Base-by-base conservation (phyloP, 2,329 filamentous ascomycete species). In the Ceratocystis colombiana region DNA sequence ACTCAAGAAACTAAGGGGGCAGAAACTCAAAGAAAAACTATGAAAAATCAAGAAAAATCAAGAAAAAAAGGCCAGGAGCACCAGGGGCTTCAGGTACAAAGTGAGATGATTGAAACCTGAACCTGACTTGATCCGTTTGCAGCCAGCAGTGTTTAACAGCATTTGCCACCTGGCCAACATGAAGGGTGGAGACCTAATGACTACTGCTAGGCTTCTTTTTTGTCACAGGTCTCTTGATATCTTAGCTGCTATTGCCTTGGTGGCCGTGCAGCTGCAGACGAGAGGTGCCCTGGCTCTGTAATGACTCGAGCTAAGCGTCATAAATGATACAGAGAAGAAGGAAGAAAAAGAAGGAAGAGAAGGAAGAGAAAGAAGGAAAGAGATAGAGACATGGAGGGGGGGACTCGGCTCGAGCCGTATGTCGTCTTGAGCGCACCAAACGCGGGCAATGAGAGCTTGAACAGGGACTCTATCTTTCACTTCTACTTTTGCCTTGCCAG, bases 51-150 rank as follows among this genome's bases (percentile, higher is more conserved):
- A 59, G 12, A 33, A 45, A 45, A 20, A n/a, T n/a, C n/a, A n/a
- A n/a, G n/a, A n/a, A n/a, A 8, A 46, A 8, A 46, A 17, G 22
- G 10, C n/a, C 25, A 59, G 12, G 37, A 62, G 22, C 12, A n/a
- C 30, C 20, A 62, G 61, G 61, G 37, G 44, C 61, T 12, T 44
- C 37, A 62, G 44, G 61, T 25, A 62, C 22, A 62, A 22, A 20
- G 20, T 62, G 61, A 53, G 48, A 53, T 53, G 48, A 53, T 25
- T 53, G 20, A 53, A 53, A 53, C 22, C 20, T 22, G 48, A 53
- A 53, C 48, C 48, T 53, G 48, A 53, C 48, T 53, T 53, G 48
- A 3, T 25, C 48, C 5, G 48, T 53, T 53, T 53, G 48, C 48
- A 53, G 48, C 48, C 20, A 53, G 20, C 20, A 53, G 48, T 15